phyloP scores from a whole-genome alignment of 371 early-diverging fungal genomes.

The Actinomucor elegans region DNA sequence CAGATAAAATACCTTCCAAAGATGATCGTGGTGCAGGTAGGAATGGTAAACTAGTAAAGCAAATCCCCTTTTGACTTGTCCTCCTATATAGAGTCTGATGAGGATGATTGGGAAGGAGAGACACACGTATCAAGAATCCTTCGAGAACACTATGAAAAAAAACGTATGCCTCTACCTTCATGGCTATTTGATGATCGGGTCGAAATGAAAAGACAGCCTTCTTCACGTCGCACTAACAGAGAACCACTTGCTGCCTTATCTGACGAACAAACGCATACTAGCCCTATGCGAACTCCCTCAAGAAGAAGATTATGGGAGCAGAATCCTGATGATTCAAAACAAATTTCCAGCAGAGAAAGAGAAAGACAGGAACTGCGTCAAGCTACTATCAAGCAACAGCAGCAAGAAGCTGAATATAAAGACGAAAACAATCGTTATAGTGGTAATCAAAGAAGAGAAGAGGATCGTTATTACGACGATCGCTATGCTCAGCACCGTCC shows the following conservation, averaged over 20 bases:
- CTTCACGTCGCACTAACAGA: background rate
- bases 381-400: background rate
- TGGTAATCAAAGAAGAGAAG: background rate
- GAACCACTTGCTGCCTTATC: background rate
- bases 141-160: constrained; percentile 51
- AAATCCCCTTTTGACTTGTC: background rate
- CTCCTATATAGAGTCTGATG: constrained; percentile 54
- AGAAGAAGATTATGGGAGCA: constrained; percentile 38
- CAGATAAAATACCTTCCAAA: constrained; percentile 49
- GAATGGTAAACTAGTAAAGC: background rate
- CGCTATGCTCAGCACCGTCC: too few relatives aligned
- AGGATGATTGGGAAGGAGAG: constrained; percentile 59
- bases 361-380: constrained; percentile 39
- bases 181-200: constrained; percentile 33
- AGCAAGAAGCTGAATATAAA: background rate
- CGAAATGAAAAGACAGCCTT: background rate
- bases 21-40: constrained; percentile 40
- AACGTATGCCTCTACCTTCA: constrained; percentile 29
- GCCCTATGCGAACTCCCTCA: constrained; percentile 23
- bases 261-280: background rate
- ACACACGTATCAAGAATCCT: constrained; percentile 55
- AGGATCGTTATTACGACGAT: background rate
- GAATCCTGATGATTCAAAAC: constrained; percentile 14
- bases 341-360: constrained; percentile 31
- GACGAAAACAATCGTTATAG: background rate